Conservation (phyloP, 1,284 basidiomycete species). For the Sanguinoderma infundibulare region DNA sequence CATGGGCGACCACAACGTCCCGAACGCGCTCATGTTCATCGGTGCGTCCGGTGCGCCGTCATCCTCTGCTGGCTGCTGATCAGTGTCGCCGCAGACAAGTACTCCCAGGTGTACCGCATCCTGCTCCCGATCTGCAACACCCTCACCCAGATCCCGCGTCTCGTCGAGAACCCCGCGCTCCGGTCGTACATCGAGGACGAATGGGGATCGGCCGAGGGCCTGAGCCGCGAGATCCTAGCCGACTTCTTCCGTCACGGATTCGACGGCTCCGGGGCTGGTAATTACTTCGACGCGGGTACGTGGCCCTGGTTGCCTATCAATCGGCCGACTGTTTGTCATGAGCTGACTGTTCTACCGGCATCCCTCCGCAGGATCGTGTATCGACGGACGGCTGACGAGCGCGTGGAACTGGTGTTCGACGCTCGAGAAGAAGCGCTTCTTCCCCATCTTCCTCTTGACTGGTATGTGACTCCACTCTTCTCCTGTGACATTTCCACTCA, state of each 20-base stretch:
- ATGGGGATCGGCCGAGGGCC: conserved; percentile 73
- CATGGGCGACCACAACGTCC: conserved; percentile 85
- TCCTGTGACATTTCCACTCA: neutral
- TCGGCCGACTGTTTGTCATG: neutral
- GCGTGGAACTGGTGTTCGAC: conserved; percentile 87
- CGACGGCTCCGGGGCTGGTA: conserved; percentile 82
- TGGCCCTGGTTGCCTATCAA: neutral
- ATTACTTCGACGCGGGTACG: conserved; percentile 77
- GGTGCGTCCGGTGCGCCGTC: too few species aligned
- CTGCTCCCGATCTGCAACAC: conserved; percentile 82
- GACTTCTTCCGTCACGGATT: conserved; percentile 87
- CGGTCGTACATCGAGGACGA: conserved; percentile 79
- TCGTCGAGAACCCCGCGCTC: conserved; percentile 70
- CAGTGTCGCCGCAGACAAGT: conserved; percentile 59
- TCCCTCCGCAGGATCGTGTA: conserved; percentile 48
- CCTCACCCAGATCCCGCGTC: conserved; percentile 65
- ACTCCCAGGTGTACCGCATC: conserved; percentile 86
- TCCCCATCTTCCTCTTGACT: conserved; percentile 75
- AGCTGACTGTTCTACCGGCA: neutral
- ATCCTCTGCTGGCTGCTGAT: neutral
- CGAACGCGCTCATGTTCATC: conserved; percentile 83
- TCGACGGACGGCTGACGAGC: conserved; percentile 72
- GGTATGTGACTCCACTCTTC: conserved; percentile 48
- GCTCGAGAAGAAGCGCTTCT: conserved; percentile 83
- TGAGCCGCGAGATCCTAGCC: conserved; percentile 68